Conservation (phyloP, 78 protist species). For the Dictyostelium brefeldianum region DNA sequence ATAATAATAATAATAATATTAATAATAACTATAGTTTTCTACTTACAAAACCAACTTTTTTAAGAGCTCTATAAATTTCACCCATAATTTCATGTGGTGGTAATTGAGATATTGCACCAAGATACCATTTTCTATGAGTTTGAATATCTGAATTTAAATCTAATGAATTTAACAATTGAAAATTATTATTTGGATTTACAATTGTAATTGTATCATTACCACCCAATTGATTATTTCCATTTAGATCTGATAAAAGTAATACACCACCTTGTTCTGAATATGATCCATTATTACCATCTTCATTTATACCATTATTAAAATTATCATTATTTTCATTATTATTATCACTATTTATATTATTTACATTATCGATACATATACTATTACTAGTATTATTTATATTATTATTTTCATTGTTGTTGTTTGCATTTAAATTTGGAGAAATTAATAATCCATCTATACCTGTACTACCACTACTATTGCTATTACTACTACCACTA, state of each 20-base stretch:
- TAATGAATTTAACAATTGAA: slow-evolving; percentile 11
- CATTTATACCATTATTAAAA: background rate
- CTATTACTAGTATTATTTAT: background rate
- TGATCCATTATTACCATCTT: slow-evolving; percentile 12
- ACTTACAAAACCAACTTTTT: slow-evolving; percentile 83
- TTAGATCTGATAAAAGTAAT: background rate
- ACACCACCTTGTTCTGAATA: background rate
- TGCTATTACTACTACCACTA: background rate
- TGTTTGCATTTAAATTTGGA: background rate
- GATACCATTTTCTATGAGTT: slow-evolving; percentile 51
- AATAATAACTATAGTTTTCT: background rate
- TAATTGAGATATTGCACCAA: slow-evolving; percentile 73
- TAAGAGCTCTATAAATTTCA: slow-evolving; percentile 74
- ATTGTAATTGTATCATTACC: background rate
- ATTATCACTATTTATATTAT: background rate
- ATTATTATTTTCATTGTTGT: background rate
- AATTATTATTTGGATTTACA: slow-evolving; percentile 18
- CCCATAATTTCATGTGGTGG: slow-evolving; percentile 83
- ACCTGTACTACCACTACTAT: background rate
- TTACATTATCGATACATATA: background rate
- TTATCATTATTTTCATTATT: background rate
- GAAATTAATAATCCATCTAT: background rate
- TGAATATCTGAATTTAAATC: slow-evolving; percentile 4
- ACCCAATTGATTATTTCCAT: background rate
- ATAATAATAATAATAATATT: background rate